Base-by-base conservation (phyloP, 177 flowering plant genomes). In the Telopea speciosissima region DNA sequence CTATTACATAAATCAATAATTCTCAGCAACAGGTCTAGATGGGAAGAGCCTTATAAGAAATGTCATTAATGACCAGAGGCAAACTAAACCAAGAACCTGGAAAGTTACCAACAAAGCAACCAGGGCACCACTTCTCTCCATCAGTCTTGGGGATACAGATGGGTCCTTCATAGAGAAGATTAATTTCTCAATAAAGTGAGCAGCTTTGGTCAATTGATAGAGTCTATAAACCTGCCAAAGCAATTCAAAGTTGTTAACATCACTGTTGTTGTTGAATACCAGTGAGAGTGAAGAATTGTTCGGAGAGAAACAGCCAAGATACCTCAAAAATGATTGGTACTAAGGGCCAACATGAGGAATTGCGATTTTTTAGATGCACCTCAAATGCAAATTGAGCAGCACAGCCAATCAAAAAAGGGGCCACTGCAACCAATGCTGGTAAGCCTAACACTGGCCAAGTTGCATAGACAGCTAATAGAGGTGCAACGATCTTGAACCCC, bases 261-360 rank as follows among this genome's bases (percentile, higher is more conserved):
- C 12, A 24, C 42, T 14, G 10, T 45, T 14, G 10, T 45, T 28
- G 42, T 14, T 56, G 24, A 44, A 17, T 23, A 59, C 11, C 24
- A 40, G 3, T 19, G 56, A 24, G 63, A 21, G 52, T 52, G n/a
- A 63, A 24, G 63, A 21, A 45, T 52, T 21, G 40, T n/a, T 26
- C 1, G 49, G 14, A 5, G 2, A 23, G 8, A 52, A 11, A 17
- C 22, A 44, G 26, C 59, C 40, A 0, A 42, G 12, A 26, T 84
- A 90, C 97, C 96, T 94, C 97, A 67, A 92, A 94, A 63, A 94
- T 84, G 61, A 94, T 92, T 5, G 95, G 96, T 49, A 92, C 87
- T 6, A 94, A 60, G 26, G 97, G 98, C 96, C 98, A 94, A 81
- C 82, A 83, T 24, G 98, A 88, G 61, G 96, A 92, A 3, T 80